Conservation (phyloP, 2,329 filamentous ascomycete genomes). For the Trichoderma harzianum region DNA sequence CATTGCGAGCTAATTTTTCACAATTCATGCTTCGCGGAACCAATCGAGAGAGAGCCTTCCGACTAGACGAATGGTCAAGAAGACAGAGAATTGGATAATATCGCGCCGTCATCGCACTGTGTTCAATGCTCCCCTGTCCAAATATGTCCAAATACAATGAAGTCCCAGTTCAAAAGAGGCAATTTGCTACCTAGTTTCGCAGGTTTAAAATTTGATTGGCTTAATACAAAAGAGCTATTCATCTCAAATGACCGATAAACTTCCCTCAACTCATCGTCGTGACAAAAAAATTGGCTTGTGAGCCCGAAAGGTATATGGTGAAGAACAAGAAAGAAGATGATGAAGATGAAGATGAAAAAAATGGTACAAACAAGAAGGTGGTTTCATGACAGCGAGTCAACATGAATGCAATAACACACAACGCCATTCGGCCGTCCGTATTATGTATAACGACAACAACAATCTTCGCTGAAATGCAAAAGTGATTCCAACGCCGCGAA, state of each 20-base stretch:
- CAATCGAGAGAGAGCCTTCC: not conserved
- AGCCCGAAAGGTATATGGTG: constrained; percentile 4
- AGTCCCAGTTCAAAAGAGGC: not conserved
- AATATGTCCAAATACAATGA: not conserved
- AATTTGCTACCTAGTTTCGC: not conserved
- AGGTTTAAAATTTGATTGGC: not conserved
- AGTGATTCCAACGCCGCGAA: constrained; percentile 23
- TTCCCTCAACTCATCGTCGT: not conserved
- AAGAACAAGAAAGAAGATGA: not conserved
- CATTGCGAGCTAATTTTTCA: not conserved
- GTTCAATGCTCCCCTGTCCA: not conserved
- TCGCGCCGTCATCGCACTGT: not conserved
- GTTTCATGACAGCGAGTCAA: constrained; percentile 3
- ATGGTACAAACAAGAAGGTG: not conserved
- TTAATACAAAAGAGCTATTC: constrained; percentile 14
- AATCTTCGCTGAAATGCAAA: constrained; percentile 20
- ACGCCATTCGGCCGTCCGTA: constrained; percentile 16
- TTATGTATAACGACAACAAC: constrained; percentile 14
- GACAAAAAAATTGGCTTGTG: not conserved
- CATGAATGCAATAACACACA: constrained; percentile 15
- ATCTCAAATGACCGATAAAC: constrained; percentile 9
- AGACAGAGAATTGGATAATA: not conserved
- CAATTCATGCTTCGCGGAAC: not conserved
- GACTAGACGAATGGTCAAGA: not conserved
- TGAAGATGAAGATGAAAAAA: not conserved